These are phyloP conservation scores for Alternaria brassicicola DNA, from an alignment of 2,329 filamentous ascomycete species.

Conservation along the genomic window DNA sequence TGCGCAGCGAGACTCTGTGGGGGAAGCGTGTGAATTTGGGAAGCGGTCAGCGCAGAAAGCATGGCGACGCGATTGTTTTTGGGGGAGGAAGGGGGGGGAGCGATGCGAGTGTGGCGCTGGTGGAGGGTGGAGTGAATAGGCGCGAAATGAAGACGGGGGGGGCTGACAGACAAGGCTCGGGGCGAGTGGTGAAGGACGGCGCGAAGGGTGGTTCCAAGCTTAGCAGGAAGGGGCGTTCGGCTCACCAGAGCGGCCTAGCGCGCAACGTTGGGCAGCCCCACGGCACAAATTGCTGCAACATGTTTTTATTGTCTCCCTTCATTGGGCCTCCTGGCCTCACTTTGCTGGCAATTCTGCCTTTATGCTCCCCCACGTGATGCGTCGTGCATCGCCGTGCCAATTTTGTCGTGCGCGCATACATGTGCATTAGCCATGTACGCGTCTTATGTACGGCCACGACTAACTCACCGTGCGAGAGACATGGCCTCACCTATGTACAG, in stretches of 20 bases:
- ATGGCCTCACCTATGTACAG: conserved; percentile 11
- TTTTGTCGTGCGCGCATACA: conserved; percentile 7
- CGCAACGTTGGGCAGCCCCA: conserved; percentile 17
- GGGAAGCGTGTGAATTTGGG: conserved; percentile 5
- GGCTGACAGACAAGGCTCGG: conserved; percentile 35
- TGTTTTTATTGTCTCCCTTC: conserved; percentile 25
- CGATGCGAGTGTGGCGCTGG: conserved; percentile 24
- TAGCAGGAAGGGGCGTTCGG: conserved; percentile 29
- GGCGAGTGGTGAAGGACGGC: conserved; percentile 33
- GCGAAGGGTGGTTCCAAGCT: conserved; percentile 22
- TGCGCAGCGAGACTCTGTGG: conserved; percentile 16
- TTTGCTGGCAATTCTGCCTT: conserved; percentile 14
- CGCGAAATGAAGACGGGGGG: conserved; percentile 37
- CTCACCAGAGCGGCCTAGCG: conserved; percentile 16
- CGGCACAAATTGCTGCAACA: conserved; percentile 6
- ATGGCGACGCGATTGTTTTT: conserved; percentile 24
- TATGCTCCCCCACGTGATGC: conserved; percentile 26
- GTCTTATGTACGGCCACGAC: conserved; percentile 30
- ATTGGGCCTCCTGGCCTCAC: conserved; percentile 19
- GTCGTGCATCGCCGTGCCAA: conserved; percentile 20
- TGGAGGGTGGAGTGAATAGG: conserved; percentile 24
- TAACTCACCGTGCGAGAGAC: conserved; percentile 21
- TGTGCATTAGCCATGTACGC: conserved; percentile 33
- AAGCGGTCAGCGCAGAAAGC: conserved; percentile 29
- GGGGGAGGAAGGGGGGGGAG: too few species aligned